A percentile compares a stretch with the other conserved stretches of the same genome.
Conservation (phyloP, 495 filamentous ascomycete genomes). For the Annulohypoxylon bovei region DNA sequence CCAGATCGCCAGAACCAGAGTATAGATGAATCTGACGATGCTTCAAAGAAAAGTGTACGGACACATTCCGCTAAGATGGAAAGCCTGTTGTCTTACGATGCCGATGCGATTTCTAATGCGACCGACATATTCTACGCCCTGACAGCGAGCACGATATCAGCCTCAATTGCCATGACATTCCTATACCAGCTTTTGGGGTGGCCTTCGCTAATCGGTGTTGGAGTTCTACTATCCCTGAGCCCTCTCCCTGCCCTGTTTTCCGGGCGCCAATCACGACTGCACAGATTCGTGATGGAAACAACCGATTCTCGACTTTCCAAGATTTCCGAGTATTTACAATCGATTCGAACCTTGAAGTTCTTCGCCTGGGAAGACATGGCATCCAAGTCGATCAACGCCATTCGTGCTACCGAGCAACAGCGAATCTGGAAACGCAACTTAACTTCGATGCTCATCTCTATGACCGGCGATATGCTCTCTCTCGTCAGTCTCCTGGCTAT, state of each 20-base stretch:
- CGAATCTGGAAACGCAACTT: constrained; percentile 76
- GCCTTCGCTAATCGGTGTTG: constrained; percentile 47
- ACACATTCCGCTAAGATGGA: constrained; percentile 41
- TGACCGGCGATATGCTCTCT: constrained; percentile 85
- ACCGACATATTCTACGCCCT: constrained; percentile 45
- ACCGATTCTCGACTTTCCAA: constrained; percentile 47
- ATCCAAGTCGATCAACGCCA: constrained; percentile 73
- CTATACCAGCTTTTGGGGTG: constrained; percentile 50
- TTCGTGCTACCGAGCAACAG: constrained; percentile 73
- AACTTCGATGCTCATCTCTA: constrained; percentile 77
- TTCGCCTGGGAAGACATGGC: constrained; percentile 50
- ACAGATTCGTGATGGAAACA: constrained; percentile 45
- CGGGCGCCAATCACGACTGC: constrained; percentile 44
- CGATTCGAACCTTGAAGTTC: constrained; percentile 50
- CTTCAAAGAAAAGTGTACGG: constrained; percentile 30
- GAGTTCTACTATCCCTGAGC: constrained; percentile 40
- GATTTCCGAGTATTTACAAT: constrained; percentile 47
- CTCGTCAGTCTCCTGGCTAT: constrained; percentile 83
- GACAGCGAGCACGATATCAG: constrained; percentile 38
- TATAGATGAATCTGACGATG: constrained; percentile 1
- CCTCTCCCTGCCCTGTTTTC: constrained; percentile 46
- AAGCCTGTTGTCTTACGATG: constrained; percentile 50
- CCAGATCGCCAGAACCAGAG: neutral
- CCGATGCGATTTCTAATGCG: constrained; percentile 47
- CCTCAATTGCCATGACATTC: constrained; percentile 43